Evolutionary conservation across 2,329 filamentous ascomycete genomes (phyloP), one percentile per base, ranked within the genome.

Genomic region (Aspergillus sp.): DNA sequence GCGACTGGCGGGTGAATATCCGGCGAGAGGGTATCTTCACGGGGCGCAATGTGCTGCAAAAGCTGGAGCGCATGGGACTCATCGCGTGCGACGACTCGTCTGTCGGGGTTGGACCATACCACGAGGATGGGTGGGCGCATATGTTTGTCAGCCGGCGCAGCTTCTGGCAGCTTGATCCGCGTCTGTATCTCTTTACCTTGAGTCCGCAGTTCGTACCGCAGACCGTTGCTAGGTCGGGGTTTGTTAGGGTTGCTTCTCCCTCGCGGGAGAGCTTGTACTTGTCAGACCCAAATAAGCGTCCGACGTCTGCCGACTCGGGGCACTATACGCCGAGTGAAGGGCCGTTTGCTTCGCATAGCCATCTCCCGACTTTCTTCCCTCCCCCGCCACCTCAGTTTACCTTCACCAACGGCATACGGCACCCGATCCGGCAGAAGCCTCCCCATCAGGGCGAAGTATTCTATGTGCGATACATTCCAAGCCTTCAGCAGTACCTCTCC

Each of bases 81-180:
- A 88, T 97, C 54, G 83, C 89, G 0, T 90, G 85, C 25, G 85
- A 91, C 57, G 89, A 96, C 70, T 92, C 91, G 0, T 85, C 86
- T 1, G 91, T 95, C 2, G 92, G 92, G 4, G 81, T 84, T 0
- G 84, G 86, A 43, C 69, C 71, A 15, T 75, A 86, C 15, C 84
- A 83, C 41, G 82, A 85, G 9, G 85, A 88, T 47, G 87, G 85
- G 56, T 97, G 91, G 91, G 83, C 83, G 30, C 81, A 86, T 54
- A 93, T 96, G 89, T 97, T 95, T 74, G 89, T 93, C 47, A 91
- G 89, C 60, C 86, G 88, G 46, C 84, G 86, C 63, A 88, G 88
- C 70, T 99, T 97, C 78, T 99, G 95, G 95, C 95, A 98, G 79
- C 84, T 95, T 3, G 92, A 96, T 47, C 87, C 91, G 0, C 86